These are phyloP conservation scores for Suillus cothurnatus DNA, from an alignment of 768 basidiomycete genomes.

Conservation along the genomic window DNA sequence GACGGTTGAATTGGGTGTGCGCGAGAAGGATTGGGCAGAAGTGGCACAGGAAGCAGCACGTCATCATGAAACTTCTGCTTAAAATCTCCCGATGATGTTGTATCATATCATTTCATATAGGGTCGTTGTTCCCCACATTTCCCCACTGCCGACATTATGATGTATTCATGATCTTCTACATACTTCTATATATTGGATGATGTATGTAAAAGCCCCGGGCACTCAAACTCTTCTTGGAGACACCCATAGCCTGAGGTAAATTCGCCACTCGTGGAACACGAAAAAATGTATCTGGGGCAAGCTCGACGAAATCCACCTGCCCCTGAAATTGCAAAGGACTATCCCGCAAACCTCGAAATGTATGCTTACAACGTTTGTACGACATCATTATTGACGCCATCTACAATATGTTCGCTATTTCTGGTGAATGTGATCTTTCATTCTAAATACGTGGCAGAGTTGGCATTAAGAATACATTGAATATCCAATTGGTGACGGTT, in stretches of 20 bases:
- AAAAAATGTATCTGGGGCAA: neutral
- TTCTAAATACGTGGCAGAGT: neutral
- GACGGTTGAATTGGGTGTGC: constrained; percentile 25
- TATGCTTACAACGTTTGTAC: neutral
- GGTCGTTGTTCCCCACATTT: neutral
- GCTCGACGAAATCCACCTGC: neutral
- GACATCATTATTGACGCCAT: too few relatives aligned
- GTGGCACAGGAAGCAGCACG: neutral
- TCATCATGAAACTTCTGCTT: neutral
- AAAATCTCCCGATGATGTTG: neutral
- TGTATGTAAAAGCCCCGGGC: neutral
- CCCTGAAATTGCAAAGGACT: neutral
- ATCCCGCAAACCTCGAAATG: too few relatives aligned
- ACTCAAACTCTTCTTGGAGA: neutral
- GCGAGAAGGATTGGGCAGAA: constrained; percentile 23
- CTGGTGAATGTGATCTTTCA: neutral
- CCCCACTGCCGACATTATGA: neutral
- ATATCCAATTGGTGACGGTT: neutral
- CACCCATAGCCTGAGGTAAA: neutral
- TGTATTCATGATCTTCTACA: neutral
- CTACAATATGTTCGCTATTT: neutral
- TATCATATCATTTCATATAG: neutral
- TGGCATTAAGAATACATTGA: neutral
- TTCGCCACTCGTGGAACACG: neutral
- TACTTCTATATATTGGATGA: neutral